Conservation (phyloP, 2,329 filamentous ascomycete species). For the Fusarium irregulare region DNA sequence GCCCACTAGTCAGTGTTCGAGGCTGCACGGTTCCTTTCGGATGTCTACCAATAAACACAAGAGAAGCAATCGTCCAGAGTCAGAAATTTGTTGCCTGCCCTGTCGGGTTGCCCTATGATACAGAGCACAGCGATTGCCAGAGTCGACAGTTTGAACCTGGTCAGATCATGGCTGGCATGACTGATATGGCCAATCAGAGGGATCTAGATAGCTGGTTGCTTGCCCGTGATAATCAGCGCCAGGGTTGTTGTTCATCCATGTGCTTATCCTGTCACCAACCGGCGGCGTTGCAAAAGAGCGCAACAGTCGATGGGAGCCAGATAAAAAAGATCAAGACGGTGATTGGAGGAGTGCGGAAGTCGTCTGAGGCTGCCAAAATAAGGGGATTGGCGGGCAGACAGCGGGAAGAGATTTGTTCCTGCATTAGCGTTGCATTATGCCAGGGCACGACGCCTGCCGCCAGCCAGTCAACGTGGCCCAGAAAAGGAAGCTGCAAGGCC, state of each 20-base stretch:
- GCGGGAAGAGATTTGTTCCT: constrained; percentile 43
- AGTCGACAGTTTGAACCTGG: neutral
- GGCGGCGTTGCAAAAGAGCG: constrained; percentile 8
- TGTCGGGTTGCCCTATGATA: neutral
- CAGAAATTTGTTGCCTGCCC: neutral
- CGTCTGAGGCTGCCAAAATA: constrained; percentile 2
- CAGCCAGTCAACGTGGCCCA: constrained; percentile 10
- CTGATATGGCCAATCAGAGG: neutral
- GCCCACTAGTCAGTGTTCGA: neutral
- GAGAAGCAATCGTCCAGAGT: neutral
- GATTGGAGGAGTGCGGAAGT: constrained; percentile 10
- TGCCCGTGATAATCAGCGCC: constrained; percentile 6
- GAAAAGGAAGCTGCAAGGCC: constrained; percentile 18
- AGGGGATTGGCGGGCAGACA: constrained; percentile 25
- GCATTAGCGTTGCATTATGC: constrained; percentile 43
- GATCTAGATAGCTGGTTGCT: neutral
- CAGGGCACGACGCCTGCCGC: constrained; percentile 26
- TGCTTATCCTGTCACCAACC: constrained; percentile 12
- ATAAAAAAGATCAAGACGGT: constrained; percentile 1
- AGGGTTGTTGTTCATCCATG: neutral
- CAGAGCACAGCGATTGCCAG: neutral
- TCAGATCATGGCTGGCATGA: neutral
- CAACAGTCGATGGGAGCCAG: neutral
- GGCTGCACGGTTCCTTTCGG: neutral
- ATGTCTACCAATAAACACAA: constrained; percentile 1